phyloP scores from a whole-genome alignment of 192 early-diverging fungal genomes.

The Geranomyces variabilis region DNA sequence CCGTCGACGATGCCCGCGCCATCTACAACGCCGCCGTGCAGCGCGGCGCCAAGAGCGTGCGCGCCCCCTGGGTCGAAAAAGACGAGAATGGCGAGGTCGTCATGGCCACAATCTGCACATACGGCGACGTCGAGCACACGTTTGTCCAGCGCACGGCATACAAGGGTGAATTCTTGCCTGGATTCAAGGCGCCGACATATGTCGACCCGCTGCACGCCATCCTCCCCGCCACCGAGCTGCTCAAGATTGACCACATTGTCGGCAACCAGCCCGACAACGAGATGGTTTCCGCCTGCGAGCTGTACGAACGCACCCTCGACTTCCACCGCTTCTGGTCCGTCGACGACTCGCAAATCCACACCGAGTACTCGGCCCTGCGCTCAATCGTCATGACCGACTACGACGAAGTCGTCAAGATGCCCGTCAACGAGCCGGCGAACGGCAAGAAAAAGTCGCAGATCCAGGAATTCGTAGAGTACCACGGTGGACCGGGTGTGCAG shows the following conservation, averaged over 20 bases:
- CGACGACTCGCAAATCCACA: slow-evolving; percentile 94
- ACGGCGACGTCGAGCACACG: slow-evolving; percentile 96
- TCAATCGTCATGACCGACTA: slow-evolving; percentile 96
- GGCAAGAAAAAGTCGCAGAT: slow-evolving; percentile 96
- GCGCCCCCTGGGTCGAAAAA: slow-evolving; percentile 77
- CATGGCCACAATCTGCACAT: slow-evolving; percentile 91
- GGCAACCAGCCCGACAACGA: slow-evolving; percentile 92
- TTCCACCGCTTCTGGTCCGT: slow-evolving; percentile 99
- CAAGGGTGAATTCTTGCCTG: slow-evolving; percentile 86
- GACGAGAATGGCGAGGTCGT: slow-evolving; percentile 88
- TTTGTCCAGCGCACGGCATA: slow-evolving; percentile 85
- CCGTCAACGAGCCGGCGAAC: slow-evolving; percentile 94
- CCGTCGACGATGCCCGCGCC: slow-evolving; percentile 79
- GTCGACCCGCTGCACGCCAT: slow-evolving; percentile 43
- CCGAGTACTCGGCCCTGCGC: slow-evolving; percentile 90
- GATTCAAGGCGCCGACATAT: slow-evolving; percentile 51
- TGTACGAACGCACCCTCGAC: slow-evolving; percentile 89
- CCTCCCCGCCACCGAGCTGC: slow-evolving; percentile 67
- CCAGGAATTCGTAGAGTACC: slow-evolving; percentile 88
- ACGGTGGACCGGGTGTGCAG: slow-evolving; percentile 65
- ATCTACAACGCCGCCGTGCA: slow-evolving; percentile 82
- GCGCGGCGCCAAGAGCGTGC: slow-evolving; percentile 81
- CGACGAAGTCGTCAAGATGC: slow-evolving; percentile 91
- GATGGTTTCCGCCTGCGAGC: slow-evolving; percentile 83
- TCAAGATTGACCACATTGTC: slow-evolving; percentile 91